phyloP scores from a whole-genome alignment of 108 stramenopile genomes.

The Schizochytrium sp. region DNA sequence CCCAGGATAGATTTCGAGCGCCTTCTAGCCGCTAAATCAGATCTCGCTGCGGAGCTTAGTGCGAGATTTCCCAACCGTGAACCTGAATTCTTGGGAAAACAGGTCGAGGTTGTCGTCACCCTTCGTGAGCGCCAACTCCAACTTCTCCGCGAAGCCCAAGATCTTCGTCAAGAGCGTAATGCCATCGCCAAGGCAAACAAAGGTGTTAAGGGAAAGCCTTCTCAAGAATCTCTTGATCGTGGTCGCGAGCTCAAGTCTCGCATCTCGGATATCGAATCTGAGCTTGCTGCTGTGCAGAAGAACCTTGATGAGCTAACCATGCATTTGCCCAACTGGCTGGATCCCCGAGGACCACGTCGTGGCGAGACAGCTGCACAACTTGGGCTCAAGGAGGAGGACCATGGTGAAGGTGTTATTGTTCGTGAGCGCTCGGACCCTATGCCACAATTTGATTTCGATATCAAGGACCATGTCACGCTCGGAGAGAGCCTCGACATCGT shows the following conservation, averaged over 20 bases:
- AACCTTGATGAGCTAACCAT: neutral
- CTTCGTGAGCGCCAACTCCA: neutral
- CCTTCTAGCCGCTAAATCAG: neutral
- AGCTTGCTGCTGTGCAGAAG: neutral
- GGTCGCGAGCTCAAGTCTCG: slow-evolving; percentile 16
- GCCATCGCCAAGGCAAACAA: slow-evolving; percentile 27
- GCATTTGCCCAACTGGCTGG: slow-evolving; percentile 35
- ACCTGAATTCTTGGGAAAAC: neutral
- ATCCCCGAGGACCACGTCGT: neutral
- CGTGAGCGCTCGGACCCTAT: neutral
- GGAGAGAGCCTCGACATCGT: slow-evolving; percentile 57
- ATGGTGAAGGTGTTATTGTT: slow-evolving; percentile 51
- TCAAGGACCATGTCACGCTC: neutral
- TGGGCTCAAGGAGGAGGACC: slow-evolving; percentile 17
- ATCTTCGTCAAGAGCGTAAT: slow-evolving; percentile 1
- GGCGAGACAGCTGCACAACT: neutral
- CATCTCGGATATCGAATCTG: neutral
- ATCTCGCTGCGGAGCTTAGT: neutral
- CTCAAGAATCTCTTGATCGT: neutral
- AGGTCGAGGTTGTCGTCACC: neutral
- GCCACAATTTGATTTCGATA: neutral
- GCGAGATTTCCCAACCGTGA: neutral
- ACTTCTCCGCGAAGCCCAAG: neutral
- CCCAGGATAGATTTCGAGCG: neutral
- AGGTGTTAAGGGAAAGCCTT: slow-evolving; percentile 1